A percentile compares a stretch with the other conserved stretches of the same genome.
Evolutionary conservation across 2,329 filamentous ascomycete species (phyloP).

Genomic region (Aureobasidium sp.): DNA sequence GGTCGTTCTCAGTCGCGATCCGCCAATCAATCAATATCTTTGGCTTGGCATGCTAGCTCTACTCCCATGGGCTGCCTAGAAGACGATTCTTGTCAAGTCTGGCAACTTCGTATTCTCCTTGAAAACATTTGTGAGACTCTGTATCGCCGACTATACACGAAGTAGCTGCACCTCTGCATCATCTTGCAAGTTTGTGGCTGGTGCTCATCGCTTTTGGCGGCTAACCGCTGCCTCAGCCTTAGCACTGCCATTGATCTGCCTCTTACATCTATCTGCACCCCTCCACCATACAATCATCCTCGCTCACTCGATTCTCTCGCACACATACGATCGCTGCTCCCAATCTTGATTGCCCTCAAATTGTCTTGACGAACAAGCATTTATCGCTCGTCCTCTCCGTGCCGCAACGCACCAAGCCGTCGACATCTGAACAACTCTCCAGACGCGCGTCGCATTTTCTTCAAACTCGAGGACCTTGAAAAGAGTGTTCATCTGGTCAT

Average conservation of each 20-base stretch:
- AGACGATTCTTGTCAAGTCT: not conserved
- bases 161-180: not conserved
- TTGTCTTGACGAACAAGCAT: not conserved
- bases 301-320: not conserved
- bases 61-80: not conserved
- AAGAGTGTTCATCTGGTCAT: not conserved
- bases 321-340: not conserved
- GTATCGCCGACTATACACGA: not conserved
- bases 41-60: slow-evolving; percentile 6
- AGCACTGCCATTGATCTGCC: slow-evolving; percentile 8
- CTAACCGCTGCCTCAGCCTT: slow-evolving; percentile 7
- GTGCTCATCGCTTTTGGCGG: slow-evolving; percentile 1
- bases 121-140: not conserved
- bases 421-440: not conserved
- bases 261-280: not conserved
- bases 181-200: not conserved
- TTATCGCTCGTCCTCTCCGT: not conserved
- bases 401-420: not conserved
- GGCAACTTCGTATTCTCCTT: not conserved
- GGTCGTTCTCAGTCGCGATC: not conserved
- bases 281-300: not conserved
- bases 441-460: not conserved
- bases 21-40: slow-evolving; percentile 1
- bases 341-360: not conserved
- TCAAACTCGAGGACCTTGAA: not conserved